Evolutionary conservation across 2,329 filamentous ascomycete species (phyloP), one percentile per base, ranked within the genome.

Genomic region (Raffaelea arxii): DNA sequence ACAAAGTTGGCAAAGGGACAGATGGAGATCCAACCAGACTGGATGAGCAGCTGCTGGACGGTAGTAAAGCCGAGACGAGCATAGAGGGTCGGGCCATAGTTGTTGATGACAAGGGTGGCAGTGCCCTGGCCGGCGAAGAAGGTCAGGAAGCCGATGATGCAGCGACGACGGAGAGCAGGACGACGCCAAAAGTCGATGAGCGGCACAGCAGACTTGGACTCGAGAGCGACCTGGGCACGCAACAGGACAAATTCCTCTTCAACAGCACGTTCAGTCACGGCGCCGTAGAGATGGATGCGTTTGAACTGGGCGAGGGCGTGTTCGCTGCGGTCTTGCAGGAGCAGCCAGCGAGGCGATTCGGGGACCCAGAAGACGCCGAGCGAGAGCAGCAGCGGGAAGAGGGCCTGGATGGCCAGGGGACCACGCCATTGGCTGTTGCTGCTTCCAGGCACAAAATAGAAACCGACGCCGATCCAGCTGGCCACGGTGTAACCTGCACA

Each of bases 391-490:
- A 55, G 10, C 0, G 59, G 53, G 1, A 53, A 47, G 0, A 62
- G 57, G 2, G 56, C 54, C 47, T 67, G 62, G 24, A 59, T 57
- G 6, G 58, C 62, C 4, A 65, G 54, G 6, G 60, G 61, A 10
- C 65, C 56, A 0, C 61, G 54, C 63, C 64, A 66, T 41, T 62
- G 58, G n/a, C n/a, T n/a, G 1, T 51, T 37, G 38, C 61, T 52
- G 25, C 27, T n/a, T 11, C 36, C 39, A 7, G 39, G 14, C 22
- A 44, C 45, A 43, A 43, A 50, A 36, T 47, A 46, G 25, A 47
- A 47, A 6, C 27, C 48, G 6, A 47, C 21, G 25, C 48, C 48
- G 25, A 41, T 12, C 24, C 35, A 47, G 40, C 0, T 59, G 59
- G 9, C 48, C 19, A 1, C 57, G 58, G 44, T 61, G 42, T 61